These are phyloP conservation scores for Phytophthora kernoviae DNA, from an alignment of 352 stramenopile genomes.

Conservation along the genomic window DNA sequence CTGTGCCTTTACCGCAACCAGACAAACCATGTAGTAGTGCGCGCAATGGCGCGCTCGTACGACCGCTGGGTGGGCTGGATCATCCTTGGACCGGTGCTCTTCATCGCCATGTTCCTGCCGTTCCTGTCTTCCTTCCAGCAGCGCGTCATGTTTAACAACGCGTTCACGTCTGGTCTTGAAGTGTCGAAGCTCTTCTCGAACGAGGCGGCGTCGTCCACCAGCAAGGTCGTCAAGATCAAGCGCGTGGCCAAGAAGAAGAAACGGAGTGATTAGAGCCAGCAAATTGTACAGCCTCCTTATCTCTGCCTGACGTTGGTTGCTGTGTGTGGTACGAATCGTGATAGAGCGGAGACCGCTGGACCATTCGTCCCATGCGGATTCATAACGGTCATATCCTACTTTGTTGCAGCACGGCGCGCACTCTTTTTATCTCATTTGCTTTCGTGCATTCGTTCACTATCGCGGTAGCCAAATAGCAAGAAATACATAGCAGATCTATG, in stretches of 20 bases:
- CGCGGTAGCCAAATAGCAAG: not conserved
- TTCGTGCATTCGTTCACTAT: not conserved
- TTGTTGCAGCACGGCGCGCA: not conserved
- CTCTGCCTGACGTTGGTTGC: no score
- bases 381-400: not conserved
- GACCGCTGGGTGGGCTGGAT: constrained; percentile 89
- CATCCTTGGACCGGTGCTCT: constrained; percentile 87
- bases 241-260: constrained; percentile 91
- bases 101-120: constrained; percentile 89
- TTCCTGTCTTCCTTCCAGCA: constrained; percentile 89
- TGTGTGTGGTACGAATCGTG: not conserved
- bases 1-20: constrained; percentile 75
- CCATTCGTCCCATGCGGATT: not conserved
- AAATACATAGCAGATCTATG: not conserved
- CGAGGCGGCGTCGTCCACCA: constrained; percentile 70
- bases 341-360: not conserved
- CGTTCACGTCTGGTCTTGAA: constrained; percentile 86
- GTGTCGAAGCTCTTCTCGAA: constrained; percentile 90
- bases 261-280: constrained; percentile 39
- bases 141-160: constrained; percentile 91
- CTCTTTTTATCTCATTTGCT: constrained; percentile 3
- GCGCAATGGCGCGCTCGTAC: constrained; percentile 70
- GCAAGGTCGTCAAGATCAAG: constrained; percentile 88
- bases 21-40: constrained; percentile 83
- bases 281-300: constrained; percentile 2